Percentiles rank a stretch among this genome's conserved stretches.
Conservation (phyloP, 1,284 basidiomycete species). For the Trametes polyzona region DNA sequence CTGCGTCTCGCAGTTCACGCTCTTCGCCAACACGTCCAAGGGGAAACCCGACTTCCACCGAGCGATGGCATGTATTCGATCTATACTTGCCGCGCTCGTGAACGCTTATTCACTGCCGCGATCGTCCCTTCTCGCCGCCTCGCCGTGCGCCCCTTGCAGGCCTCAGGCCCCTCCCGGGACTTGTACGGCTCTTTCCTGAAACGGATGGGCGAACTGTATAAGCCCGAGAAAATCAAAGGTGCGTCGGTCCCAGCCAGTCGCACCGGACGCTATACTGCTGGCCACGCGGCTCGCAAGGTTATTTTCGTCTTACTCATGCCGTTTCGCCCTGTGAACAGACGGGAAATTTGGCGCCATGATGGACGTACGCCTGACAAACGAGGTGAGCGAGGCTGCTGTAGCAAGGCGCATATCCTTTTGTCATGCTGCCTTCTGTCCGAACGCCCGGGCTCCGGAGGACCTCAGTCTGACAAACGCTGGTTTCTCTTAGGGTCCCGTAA, state of each 20-base stretch:
- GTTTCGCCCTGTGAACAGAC: conserved; percentile 50
- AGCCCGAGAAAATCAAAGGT: conserved; percentile 82
- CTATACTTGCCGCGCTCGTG: conserved; percentile 10
- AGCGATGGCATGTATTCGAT: conserved; percentile 69
- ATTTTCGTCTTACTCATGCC: conserved; percentile 17
- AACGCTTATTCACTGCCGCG: conserved; percentile 7
- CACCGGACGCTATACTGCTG: conserved; percentile 15
- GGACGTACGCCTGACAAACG: conserved; percentile 84
- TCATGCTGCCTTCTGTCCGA: conserved; percentile 17
- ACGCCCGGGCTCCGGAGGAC: conserved; percentile 3
- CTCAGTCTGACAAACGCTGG: conserved; percentile 3
- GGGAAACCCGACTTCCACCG: conserved; percentile 92
- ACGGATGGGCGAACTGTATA: conserved; percentile 66
- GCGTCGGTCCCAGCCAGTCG: conserved; percentile 16
- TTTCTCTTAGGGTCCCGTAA: conserved; percentile 72
- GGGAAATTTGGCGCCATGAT: conserved; percentile 96
- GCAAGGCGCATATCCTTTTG: conserved; percentile 1
- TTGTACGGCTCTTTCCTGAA: conserved; percentile 78
- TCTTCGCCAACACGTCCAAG: conserved; percentile 86
- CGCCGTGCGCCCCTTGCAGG: conserved; percentile 43
- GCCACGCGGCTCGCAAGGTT: conserved; percentile 15
- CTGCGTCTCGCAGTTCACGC: conserved; percentile 91
- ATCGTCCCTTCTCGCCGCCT: conserved; percentile 6
- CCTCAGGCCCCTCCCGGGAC: conserved; percentile 65
- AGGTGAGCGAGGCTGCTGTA: conserved; percentile 51